phyloP scores from a whole-genome alignment of 2,329 filamentous ascomycete genomes.

The Lasiodiplodia theobromae region DNA sequence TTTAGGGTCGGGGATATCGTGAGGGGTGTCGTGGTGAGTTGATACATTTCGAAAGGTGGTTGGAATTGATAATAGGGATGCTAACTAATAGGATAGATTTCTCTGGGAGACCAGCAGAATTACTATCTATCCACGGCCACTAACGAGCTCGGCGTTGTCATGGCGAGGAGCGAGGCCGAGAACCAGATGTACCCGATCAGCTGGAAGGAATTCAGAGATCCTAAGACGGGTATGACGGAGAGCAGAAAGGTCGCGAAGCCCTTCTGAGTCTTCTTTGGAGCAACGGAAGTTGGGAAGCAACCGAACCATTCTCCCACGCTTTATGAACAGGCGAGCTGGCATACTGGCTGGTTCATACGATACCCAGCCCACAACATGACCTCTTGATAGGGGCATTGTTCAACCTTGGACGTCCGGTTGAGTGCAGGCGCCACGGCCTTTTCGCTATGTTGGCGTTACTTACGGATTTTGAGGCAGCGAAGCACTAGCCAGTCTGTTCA shows the following conservation, averaged over 20 bases:
- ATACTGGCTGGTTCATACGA: background rate
- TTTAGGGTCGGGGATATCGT: constrained; percentile 95
- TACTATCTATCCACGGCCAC: constrained; percentile 94
- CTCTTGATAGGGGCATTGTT: too few species aligned
- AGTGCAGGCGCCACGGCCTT: too few species aligned
- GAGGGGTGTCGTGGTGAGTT: constrained; percentile 76
- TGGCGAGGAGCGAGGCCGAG: constrained; percentile 86
- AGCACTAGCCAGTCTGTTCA: too few species aligned
- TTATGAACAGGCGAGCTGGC: background rate
- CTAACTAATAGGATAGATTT: constrained; percentile 65
- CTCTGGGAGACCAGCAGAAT: constrained; percentile 88
- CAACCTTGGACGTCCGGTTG: too few species aligned
- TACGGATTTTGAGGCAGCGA: too few species aligned
- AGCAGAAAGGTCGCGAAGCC: constrained; percentile 93
- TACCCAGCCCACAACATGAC: too few species aligned
- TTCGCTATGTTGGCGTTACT: too few species aligned
- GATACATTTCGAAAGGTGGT: constrained; percentile 1
- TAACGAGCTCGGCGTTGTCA: constrained; percentile 92
- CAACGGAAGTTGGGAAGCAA: background rate
- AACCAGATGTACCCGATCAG: constrained; percentile 92
- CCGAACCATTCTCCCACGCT: background rate
- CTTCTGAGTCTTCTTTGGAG: constrained; percentile 61
- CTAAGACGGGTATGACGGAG: constrained; percentile 78
- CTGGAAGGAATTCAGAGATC: constrained; percentile 94
- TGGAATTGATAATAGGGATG: background rate